Evolutionary conservation across 768 basidiomycete genomes (phyloP), one percentile per base, ranked within the genome.

Genomic region (Phaeotremella skinneri): DNA sequence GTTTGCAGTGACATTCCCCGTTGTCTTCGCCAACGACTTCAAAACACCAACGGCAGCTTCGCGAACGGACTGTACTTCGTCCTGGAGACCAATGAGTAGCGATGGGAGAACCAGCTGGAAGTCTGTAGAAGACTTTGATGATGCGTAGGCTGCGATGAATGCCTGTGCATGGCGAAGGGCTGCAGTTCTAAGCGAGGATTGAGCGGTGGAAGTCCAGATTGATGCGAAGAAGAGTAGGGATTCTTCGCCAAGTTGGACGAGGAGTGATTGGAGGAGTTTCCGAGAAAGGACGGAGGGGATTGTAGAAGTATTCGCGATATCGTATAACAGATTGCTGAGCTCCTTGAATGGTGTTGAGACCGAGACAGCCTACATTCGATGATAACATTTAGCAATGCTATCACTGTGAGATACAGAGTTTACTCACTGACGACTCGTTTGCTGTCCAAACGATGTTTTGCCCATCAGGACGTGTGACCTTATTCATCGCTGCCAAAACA

Each of bases 181-280:
- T 1, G 85, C 80, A 2, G 81, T 56, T 78, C 81, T 59, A 80
- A 81, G 49, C 20, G 73, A 64, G 1, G 69, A 20, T 1, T 59
- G 29, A 6, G 51, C 9, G 1, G 61, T 14, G 11, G 63, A 54
- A 1, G 72, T 79, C 82, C 88, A 90, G 25, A 88, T 70, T 0
- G 88, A 87, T 0, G 87, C 83, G 11, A 99, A 83, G 80, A 99
- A 94, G 0, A 85, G 81, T 13, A 97, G 79, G 0, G 87, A 81
- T 54, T 86, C 87, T 29, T 86, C 83, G 52, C 82, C 84, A 13
- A 94, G 79, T 56, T 81, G 83, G 30, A 82, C 76, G 70, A 97
- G 90, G 2, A 93, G 77, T 0, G 80, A 72, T 56, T 81, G 83
- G 23, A 91, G 81, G 49, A 92, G 75, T 16, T 79, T 78, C 0